phyloP scores from a whole-genome alignment of 176 grass and related monocot species.

The Lolium multiflorum region DNA sequence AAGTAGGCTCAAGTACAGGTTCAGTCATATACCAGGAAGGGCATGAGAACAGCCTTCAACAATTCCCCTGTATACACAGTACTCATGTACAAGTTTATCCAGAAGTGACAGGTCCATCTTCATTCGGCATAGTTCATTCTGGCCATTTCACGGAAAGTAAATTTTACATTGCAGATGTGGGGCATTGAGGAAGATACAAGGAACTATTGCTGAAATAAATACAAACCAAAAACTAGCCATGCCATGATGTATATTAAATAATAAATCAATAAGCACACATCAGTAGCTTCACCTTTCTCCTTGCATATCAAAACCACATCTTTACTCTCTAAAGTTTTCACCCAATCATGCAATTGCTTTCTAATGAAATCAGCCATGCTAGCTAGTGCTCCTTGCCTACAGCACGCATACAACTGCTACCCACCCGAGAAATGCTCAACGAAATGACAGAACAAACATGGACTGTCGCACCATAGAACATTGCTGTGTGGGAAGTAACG shows the following conservation, averaged over 20 bases:
- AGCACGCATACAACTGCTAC: neutral
- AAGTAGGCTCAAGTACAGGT: constrained; percentile 22
- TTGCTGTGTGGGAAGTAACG: neutral
- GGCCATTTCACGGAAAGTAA: constrained; percentile 43
- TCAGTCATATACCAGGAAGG: constrained; percentile 61
- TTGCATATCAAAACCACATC: constrained; percentile 13
- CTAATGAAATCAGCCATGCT: neutral
- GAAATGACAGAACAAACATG: neutral
- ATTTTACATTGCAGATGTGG: neutral
- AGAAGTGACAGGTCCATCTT: constrained; percentile 87
- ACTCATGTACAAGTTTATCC: constrained; percentile 98
- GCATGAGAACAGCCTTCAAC: constrained; percentile 66
- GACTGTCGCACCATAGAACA: neutral
- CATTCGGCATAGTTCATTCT: constrained; percentile 97
- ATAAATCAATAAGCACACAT: constrained; percentile 21
- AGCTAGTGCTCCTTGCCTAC: constrained; percentile 19
- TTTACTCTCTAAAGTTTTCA: neutral
- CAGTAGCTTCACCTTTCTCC: neutral
- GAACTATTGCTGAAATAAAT: constrained; percentile 29
- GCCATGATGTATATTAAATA: neutral
- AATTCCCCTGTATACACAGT: constrained; percentile 95
- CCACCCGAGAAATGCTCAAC: constrained; percentile 11
- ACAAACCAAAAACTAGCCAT: constrained; percentile 6
- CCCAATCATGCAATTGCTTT: neutral
- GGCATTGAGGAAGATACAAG: constrained; percentile 24